phyloP scores from a whole-genome alignment of 75 land plant genomes.

The Azolla pinnata region DNA sequence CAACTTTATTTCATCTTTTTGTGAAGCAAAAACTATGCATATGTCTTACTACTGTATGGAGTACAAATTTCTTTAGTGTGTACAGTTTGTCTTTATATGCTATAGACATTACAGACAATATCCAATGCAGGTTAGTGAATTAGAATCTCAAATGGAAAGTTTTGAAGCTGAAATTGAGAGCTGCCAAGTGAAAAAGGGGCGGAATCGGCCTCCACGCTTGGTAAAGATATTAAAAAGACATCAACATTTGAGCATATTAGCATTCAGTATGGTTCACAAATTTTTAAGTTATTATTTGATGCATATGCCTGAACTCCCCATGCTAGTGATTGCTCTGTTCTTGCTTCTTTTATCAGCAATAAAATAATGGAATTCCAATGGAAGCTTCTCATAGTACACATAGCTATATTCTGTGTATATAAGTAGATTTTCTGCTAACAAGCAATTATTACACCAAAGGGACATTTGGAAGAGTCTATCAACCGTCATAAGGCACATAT shows the following conservation, averaged over 20 bases:
- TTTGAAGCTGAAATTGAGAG: slow-evolving; percentile 97
- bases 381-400: too few species aligned
- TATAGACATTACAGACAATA: too few species aligned
- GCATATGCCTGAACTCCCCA: not conserved
- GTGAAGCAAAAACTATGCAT: too few species aligned
- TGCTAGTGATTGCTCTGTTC: not conserved
- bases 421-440: too few species aligned
- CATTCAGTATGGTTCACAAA: not conserved
- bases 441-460: slow-evolving; percentile 39
- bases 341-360: too few species aligned
- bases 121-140: slow-evolving; percentile 78
- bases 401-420: not conserved
- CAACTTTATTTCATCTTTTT: too few species aligned
- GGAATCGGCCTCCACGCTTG: slow-evolving; percentile 78
- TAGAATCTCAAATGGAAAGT: slow-evolving; percentile 72
- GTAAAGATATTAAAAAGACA: too few species aligned
- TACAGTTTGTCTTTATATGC: slow-evolving; percentile 7
- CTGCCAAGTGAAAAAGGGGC: slow-evolving; percentile 80
- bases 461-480: slow-evolving; percentile 78
- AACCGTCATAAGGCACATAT: slow-evolving; percentile 81
- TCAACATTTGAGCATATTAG: too few species aligned
- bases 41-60: too few species aligned
- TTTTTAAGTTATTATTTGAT: not conserved
- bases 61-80: not conserved
- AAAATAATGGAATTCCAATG: too few species aligned